A percentile compares a stretch with the other conserved stretches of the same genome.
These are phyloP conservation scores for Candida stauntonica DNA, from an alignment of 805 yeast genomes.

Conservation along the genomic window DNA sequence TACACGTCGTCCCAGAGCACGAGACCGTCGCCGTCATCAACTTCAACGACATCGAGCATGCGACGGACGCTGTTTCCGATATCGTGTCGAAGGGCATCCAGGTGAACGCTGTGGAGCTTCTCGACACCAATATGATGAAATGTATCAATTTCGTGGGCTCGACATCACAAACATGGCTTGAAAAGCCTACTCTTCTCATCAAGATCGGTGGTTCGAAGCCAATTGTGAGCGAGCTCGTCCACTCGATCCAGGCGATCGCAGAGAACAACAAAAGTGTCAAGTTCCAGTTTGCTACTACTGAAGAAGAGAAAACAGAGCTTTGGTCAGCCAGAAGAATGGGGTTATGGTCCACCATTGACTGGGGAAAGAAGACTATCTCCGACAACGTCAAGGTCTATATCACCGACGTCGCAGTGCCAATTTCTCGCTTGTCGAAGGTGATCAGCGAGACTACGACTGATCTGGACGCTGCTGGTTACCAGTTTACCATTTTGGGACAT, in stretches of 20 bases:
- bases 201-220: constrained; percentile 54
- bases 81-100: constrained; percentile 59
- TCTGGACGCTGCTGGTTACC: constrained; percentile 46
- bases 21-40: constrained; percentile 69
- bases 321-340: constrained; percentile 77
- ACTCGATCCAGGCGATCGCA: constrained; percentile 48
- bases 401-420: constrained; percentile 82
- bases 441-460: constrained; percentile 59
- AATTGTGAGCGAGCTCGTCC: constrained; percentile 44
- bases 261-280: constrained; percentile 47
- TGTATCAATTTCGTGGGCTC: constrained; percentile 56
- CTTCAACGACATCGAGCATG: constrained; percentile 64
- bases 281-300: constrained; percentile 60
- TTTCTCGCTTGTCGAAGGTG: constrained; percentile 60
- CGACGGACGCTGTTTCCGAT: constrained; percentile 63
- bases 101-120: constrained; percentile 69
- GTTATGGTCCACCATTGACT: constrained; percentile 61
- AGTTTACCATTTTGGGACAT: constrained; percentile 67
- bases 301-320: constrained; percentile 59
- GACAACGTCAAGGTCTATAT: constrained; percentile 58
- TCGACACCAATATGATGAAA: constrained; percentile 70
- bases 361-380: constrained; percentile 45
- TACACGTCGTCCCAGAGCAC: constrained; percentile 58
- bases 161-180: constrained; percentile 49
- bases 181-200: constrained; percentile 57